Conservation (phyloP, 2,329 filamentous ascomycete genomes). For the Diaporthe ampelina region DNA sequence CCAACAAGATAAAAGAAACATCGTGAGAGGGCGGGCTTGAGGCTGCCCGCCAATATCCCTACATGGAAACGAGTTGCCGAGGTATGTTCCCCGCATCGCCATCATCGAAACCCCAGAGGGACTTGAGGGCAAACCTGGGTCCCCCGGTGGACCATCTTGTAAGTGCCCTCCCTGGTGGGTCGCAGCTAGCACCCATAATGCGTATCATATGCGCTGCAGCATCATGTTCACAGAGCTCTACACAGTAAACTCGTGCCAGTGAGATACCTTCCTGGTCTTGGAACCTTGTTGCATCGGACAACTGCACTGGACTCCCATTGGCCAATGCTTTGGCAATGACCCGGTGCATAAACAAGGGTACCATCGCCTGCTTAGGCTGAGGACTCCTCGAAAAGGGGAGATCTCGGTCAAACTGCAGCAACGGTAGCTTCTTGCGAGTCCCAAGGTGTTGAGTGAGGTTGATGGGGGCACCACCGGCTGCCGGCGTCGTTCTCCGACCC, state of each 20-base stretch:
- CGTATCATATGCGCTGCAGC: background rate
- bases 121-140: background rate
- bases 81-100: conserved; percentile 34
- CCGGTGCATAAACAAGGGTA: background rate
- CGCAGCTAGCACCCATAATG: background rate
- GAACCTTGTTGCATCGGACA: too few species aligned
- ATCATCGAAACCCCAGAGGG: conserved; percentile 2
- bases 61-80: background rate
- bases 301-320: background rate
- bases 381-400: background rate
- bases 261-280: background rate
- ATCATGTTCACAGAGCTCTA: background rate
- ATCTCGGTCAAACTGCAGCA: background rate
- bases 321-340: background rate
- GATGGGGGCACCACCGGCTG: background rate
- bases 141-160: background rate
- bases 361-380: background rate
- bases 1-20: background rate
- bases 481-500: background rate
- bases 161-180: background rate
- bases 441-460: background rate
- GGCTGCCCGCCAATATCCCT: background rate
- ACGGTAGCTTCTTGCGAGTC: too few species aligned
- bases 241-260: background rate
- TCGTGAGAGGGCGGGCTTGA: background rate